Conservation (phyloP, 2,329 filamentous ascomycete species). For the Gremmenia infestans region DNA sequence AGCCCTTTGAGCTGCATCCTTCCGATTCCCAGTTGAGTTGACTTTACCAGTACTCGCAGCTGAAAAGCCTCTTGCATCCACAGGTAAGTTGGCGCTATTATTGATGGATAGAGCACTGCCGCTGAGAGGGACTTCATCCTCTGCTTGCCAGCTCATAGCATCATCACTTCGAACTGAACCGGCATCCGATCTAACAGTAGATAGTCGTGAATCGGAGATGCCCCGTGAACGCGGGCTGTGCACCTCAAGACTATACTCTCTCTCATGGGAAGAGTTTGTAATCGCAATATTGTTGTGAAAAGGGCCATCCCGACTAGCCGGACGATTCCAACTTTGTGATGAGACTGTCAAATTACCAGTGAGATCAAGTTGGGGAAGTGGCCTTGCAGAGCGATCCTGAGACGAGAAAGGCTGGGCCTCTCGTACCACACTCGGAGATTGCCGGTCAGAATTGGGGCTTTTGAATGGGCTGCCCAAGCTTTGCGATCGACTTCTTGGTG, state of each 20-base stretch:
- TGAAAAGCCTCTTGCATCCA: not conserved
- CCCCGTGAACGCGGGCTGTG: slow-evolving; percentile 7
- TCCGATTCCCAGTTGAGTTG: slow-evolving; percentile 14
- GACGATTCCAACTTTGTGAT: slow-evolving; percentile 10
- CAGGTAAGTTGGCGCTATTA: slow-evolving; percentile 5
- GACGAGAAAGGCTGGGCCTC: slow-evolving; percentile 13
- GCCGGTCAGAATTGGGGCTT: slow-evolving; percentile 26
- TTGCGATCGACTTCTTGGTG: slow-evolving; percentile 28
- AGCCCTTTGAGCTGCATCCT: slow-evolving; percentile 24
- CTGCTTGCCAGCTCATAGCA: slow-evolving; percentile 29
- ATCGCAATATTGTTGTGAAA: slow-evolving; percentile 17
- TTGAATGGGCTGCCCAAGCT: slow-evolving; percentile 32
- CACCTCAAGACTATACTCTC: slow-evolving; percentile 22
- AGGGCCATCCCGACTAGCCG: slow-evolving; percentile 22
- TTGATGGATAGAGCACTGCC: slow-evolving; percentile 1
- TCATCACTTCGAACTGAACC: slow-evolving; percentile 18
- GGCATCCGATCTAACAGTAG: slow-evolving; percentile 8
- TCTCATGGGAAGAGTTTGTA: slow-evolving; percentile 22
- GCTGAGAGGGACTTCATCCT: slow-evolving; percentile 15
- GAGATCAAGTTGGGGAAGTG: slow-evolving; percentile 21
- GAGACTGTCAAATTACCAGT: slow-evolving; percentile 14
- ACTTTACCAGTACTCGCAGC: not conserved
- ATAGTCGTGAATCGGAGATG: slow-evolving; percentile 13
- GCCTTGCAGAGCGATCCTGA: slow-evolving; percentile 14
- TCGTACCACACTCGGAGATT: slow-evolving; percentile 18